These are phyloP conservation scores for Herpetospermum pedunculosum DNA, from an alignment of 306 rosid genomes.

Conservation along the genomic window DNA sequence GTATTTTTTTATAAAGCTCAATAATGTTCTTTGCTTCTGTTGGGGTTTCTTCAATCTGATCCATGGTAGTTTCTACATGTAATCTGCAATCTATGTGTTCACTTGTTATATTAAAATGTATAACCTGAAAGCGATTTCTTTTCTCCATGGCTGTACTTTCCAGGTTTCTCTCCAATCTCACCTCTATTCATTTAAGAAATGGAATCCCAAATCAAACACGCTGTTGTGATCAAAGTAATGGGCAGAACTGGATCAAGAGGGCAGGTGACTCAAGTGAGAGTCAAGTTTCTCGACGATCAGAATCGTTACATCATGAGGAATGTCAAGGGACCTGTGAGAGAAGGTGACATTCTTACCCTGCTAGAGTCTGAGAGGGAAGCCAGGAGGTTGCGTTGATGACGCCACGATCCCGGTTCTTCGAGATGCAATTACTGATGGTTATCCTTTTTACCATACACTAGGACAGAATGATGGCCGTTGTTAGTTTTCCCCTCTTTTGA, in stretches of 20 bases:
- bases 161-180: not conserved
- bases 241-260: conserved; percentile 11
- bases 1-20: too few relatives aligned
- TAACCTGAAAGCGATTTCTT: not conserved
- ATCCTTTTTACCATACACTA: not conserved
- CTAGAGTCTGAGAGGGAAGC: conserved; percentile 15
- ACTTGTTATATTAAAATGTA: too few relatives aligned
- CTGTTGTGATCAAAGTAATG: conserved; percentile 8
- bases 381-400: conserved; percentile 8
- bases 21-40: not conserved
- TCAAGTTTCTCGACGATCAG: conserved; percentile 9
- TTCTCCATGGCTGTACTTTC: not conserved
- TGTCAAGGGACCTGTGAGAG: conserved; percentile 11
- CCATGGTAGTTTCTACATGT: too few relatives aligned
- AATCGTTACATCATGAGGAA: conserved; percentile 11
- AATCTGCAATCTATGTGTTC: not conserved
- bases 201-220: conserved; percentile 8
- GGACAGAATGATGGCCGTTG: not conserved
- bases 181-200: not conserved
- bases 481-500: not conserved
- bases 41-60: not conserved
- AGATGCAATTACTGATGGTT: not conserved
- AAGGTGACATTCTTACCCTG: conserved; percentile 7
- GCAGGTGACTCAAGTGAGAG: conserved; percentile 11
- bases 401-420: not conserved